Evolutionary conservation across 306 rosid species (phyloP).

Genomic region (Quercus robur): DNA sequence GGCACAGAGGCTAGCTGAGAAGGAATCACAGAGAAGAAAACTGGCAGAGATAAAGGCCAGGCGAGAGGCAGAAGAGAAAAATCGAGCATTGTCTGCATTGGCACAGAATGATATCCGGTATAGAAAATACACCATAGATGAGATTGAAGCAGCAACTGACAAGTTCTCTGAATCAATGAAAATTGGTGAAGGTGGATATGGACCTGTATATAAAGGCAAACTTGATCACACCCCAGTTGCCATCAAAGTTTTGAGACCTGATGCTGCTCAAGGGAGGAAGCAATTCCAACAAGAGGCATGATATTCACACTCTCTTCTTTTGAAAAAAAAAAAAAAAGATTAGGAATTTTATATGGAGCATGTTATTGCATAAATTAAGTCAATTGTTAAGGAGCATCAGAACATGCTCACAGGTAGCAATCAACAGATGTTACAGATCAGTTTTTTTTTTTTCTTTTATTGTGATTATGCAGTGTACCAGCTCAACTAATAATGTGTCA

Average conservation of each 20-base stretch:
- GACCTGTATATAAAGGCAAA: slow-evolving; percentile 82
- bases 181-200: slow-evolving; percentile 98
- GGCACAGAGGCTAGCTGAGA: slow-evolving; percentile 73
- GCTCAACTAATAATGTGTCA: too few species aligned
- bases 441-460: too few species aligned
- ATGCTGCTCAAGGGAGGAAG: slow-evolving; percentile 85
- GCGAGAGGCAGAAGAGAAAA: slow-evolving; percentile 76
- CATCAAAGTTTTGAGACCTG: slow-evolving; percentile 82
- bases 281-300: slow-evolving; percentile 92
- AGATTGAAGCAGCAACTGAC: slow-evolving; percentile 73
- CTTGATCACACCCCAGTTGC: slow-evolving; percentile 95
- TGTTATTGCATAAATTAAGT: neutral
- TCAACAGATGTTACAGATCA: too few species aligned
- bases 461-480: too few species aligned
- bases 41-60: slow-evolving; percentile 70
- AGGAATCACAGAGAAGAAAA: slow-evolving; percentile 68
- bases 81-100: slow-evolving; percentile 47
- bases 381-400: neutral
- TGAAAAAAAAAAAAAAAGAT: neutral
- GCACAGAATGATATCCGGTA: slow-evolving; percentile 56
- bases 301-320: neutral
- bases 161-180: slow-evolving; percentile 46
- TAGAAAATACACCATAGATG: slow-evolving; percentile 74
- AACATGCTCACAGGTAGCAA: neutral
- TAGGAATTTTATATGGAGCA: neutral